Base-by-base conservation (phyloP, 768 basidiomycete genomes). In the Rhizopogon rudus region DNA sequence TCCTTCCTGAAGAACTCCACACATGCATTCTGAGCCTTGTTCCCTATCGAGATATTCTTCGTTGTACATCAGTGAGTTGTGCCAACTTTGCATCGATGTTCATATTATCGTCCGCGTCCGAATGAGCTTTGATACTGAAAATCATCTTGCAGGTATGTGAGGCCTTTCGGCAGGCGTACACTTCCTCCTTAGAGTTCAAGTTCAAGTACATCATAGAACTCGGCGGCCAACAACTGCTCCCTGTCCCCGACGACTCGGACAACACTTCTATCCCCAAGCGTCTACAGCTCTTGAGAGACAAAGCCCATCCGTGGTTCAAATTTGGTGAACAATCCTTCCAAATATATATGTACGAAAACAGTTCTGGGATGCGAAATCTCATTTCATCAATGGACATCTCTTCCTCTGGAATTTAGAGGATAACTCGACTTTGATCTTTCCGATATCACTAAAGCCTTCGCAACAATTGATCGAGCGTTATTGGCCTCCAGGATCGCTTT, bases 201-300 rank as follows among this genome's bases (percentile, higher is more conserved):
- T 2, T 37, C 54, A 51, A 20, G 46, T 55, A 55, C 13, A 40
- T 40, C 40, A 40, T 50, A 13, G 49, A 55, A 40, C 49, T 55
- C 9, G 49, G 54, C 22, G 49, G 40, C 31, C 37, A 51, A 16
- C 48, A 51, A 31, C 29, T 55, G 2, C 31, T 40, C n/a, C 39
- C 48, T 13, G 48, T 51, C 39, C 4, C 25, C 25, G 25, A 25
- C 25, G 25, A 17, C 13, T 12, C 25, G 25, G 8, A 35, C 16
- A 31, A 41, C 20, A 49, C 25, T 17, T 25, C 35, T 8, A 52
- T 42, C 8, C 17, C 37, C 13, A 51, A 52, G 31, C 48, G 35
- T 22, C 51, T 55, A 13, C 54, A 52, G 2, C 54, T 42, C 13
- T 50, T 55, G 13, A 28, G 22, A 16, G 40, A 51, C 20, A 25